Conservation (phyloP, 306 rosid genomes). For the Fragaria vesca region DNA sequence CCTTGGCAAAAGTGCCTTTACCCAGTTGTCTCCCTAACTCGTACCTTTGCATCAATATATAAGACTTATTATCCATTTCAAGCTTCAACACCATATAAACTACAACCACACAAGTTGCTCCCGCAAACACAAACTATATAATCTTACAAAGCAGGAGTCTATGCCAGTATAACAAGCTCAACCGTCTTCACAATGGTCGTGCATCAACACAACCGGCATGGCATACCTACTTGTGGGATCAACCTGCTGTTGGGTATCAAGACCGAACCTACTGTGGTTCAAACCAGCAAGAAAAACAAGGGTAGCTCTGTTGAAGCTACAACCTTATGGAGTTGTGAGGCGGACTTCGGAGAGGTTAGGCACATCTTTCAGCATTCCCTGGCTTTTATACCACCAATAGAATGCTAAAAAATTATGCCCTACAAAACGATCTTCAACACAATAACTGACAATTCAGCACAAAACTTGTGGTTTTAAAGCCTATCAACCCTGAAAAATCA, state of each 20-base stretch:
- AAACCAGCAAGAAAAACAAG: slow-evolving; percentile 30
- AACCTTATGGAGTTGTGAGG: slow-evolving; percentile 38
- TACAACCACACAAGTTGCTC: slow-evolving; percentile 23
- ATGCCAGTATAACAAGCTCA: slow-evolving; percentile 36
- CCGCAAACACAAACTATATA: slow-evolving; percentile 23
- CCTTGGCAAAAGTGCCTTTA: slow-evolving; percentile 86
- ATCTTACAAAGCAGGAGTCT: slow-evolving; percentile 21
- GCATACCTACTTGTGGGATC: slow-evolving; percentile 33
- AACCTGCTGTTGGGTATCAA: slow-evolving; percentile 35
- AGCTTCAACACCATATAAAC: slow-evolving; percentile 23
- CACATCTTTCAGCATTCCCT: slow-evolving; percentile 75
- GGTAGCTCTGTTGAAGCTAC: slow-evolving; percentile 26
- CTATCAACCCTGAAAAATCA: slow-evolving; percentile 25
- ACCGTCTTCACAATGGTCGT: slow-evolving; percentile 55
- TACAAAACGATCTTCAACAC: slow-evolving; percentile 23
- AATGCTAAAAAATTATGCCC: slow-evolving; percentile 12
- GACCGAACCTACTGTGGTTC: slow-evolving; percentile 25
- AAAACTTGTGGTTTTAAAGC: slow-evolving; percentile 10
- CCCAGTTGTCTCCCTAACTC: slow-evolving; percentile 83
- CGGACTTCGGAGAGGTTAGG: slow-evolving; percentile 30
- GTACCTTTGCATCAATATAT: slow-evolving; percentile 53
- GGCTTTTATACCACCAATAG: slow-evolving; percentile 25
- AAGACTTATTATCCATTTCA: slow-evolving; percentile 35
- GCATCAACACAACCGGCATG: slow-evolving; percentile 44
- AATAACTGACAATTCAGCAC: slow-evolving; percentile 18